A percentile compares a stretch with the other conserved stretches of the same genome.
phyloP scores from a whole-genome alignment of 257 asterid species.

The Jasminum sambac region DNA sequence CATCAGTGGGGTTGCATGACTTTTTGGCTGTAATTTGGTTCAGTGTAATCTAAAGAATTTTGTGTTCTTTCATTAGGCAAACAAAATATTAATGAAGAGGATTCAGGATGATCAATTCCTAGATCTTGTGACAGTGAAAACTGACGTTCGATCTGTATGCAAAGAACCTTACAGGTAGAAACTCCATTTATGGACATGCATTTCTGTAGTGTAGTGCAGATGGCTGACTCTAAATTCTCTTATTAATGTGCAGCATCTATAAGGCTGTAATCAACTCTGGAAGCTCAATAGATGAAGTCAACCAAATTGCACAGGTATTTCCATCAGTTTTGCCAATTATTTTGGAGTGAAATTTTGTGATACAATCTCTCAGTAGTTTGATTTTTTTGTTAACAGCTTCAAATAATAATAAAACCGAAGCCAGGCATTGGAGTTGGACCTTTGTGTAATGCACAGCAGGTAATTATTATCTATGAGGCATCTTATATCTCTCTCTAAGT shows the following conservation, averaged over 20 bases:
- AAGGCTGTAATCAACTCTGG: constrained; percentile 53
- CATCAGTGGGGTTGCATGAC: background rate
- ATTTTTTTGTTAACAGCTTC: constrained; percentile 60
- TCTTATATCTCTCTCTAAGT: constrained; percentile 7
- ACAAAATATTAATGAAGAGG: constrained; percentile 66
- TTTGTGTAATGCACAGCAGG: constrained; percentile 86
- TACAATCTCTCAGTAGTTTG: constrained; percentile 24
- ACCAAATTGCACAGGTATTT: constrained; percentile 84
- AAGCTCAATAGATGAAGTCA: constrained; percentile 57
- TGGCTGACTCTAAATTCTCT: constrained; percentile 18
- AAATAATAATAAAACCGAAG: constrained; percentile 80
- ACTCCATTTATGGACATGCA: background rate
- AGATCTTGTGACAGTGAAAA: constrained; percentile 70
- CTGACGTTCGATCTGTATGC: constrained; percentile 73
- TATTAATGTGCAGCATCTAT: constrained; percentile 45
- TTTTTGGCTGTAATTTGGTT: background rate
- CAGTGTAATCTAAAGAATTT: constrained; percentile 13
- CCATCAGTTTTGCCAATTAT: constrained; percentile 17
- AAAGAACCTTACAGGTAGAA: constrained; percentile 94
- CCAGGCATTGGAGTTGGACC: constrained; percentile 86
- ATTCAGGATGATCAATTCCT: constrained; percentile 87
- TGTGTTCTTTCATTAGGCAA: constrained; percentile 55
- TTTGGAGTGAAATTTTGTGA: constrained; percentile 2
- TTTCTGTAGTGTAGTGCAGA: background rate
- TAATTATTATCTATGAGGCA: constrained; percentile 25